phyloP scores from a whole-genome alignment of 2,329 filamentous ascomycete genomes.

The Calonectria pauciramosa region DNA sequence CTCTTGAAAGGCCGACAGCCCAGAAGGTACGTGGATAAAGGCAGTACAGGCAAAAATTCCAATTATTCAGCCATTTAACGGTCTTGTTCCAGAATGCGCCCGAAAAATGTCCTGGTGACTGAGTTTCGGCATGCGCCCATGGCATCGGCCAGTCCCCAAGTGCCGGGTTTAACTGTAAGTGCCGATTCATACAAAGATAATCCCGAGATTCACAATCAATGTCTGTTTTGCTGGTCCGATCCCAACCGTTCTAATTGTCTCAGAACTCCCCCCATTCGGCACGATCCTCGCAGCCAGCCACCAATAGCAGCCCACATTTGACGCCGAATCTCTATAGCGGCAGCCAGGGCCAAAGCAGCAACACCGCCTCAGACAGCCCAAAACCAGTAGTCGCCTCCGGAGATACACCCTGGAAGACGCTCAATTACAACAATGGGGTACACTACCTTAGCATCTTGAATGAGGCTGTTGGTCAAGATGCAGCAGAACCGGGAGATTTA shows the following conservation, averaged over 20 bases:
- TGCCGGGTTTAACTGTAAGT: neutral
- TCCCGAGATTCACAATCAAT: neutral
- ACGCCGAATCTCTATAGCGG: neutral
- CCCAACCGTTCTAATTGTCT: neutral
- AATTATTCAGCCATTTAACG: neutral
- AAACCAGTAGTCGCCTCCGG: neutral
- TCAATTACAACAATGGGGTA: slow-evolving; percentile 20
- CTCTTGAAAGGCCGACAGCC: slow-evolving; percentile 11
- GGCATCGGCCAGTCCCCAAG: neutral
- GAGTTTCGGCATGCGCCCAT: neutral
- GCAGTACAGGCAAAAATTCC: neutral
- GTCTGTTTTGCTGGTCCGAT: neutral
- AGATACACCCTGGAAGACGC: slow-evolving; percentile 2
- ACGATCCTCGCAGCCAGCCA: neutral
- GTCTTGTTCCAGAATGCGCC: neutral
- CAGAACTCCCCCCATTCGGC: neutral
- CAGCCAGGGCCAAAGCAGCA: neutral
- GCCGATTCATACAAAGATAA: neutral
- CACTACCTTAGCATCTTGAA: slow-evolving; percentile 19
- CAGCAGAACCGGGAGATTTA: neutral
- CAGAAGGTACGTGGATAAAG: slow-evolving; percentile 6
- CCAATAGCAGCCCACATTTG: neutral
- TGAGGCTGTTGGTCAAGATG: slow-evolving; percentile 6
- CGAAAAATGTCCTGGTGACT: neutral
- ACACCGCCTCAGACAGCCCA: neutral